Base-by-base conservation (phyloP, 2,329 filamentous ascomycete species). In the Didymella segeticola region DNA sequence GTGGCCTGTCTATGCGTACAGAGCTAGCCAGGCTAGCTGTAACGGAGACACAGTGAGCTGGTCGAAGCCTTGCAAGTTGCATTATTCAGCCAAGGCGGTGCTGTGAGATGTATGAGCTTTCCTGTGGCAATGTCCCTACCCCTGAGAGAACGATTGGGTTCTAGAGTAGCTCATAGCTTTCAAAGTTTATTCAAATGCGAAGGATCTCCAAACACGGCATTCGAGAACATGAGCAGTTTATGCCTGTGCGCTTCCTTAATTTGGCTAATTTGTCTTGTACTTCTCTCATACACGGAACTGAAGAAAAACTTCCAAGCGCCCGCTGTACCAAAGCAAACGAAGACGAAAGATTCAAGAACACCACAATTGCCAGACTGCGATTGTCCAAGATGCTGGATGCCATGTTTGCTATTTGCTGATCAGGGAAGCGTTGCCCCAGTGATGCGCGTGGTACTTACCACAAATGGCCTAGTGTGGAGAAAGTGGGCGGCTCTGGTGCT, bases 361-460 rank as follows among this genome's bases (percentile, higher is more conserved):
- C 29, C 11, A 17, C 19, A 27, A 23, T 22, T n/a, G 27, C 34
- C 20, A 14, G 10, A 17, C n/a, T 5, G 29, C 12, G 20, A 45
- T 10, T n/a, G 1, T 20, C 15, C 17, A 15, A 19, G 5, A 20
- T 6, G 6, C 14, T 5, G 10, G 6, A 41, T 41, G 22, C 12
- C 25, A 45, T 58, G 43, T 59, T 63, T 61, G 60, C 49, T 55
- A 46, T 57, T 60, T 53, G 53, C 48, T 45, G 30, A 57, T 50
- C 26, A 46, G 31, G 50, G 37, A 60, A 47, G 49, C 51, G 60
- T 63, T 63, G 42, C 53, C 48, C 45, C 47, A 56, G 58, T 52
- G 56, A 61, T 49, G 22, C 30, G 17, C 34, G 27, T 20, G 19
- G 30, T 19, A 37, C 46, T 33, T 36, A 11, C 54, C 43, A 37